phyloP scores from a whole-genome alignment of 2,329 filamentous ascomycete genomes.

The Anthostomella pinea region DNA sequence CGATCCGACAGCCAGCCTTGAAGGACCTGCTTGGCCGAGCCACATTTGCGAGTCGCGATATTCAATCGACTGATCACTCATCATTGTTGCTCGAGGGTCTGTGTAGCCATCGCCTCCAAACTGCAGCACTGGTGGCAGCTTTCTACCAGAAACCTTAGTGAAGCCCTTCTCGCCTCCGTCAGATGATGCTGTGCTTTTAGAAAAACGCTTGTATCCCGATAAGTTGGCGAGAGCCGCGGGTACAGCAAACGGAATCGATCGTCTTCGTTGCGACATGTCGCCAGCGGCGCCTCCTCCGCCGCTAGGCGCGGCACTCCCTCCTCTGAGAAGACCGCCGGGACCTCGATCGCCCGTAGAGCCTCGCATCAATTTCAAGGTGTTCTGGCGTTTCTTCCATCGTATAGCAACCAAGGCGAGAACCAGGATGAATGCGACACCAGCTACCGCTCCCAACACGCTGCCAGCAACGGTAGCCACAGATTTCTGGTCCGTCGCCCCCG shows the following conservation, averaged over 20 bases:
- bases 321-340: conserved; percentile 31
- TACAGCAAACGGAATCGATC: conserved; percentile 44
- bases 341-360: conserved; percentile 37
- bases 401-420: conserved; percentile 53
- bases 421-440: conserved; percentile 55
- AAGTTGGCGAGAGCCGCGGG: conserved; percentile 48
- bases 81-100: conserved; percentile 41
- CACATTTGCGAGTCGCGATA: conserved; percentile 52
- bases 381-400: conserved; percentile 52
- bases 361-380: conserved; percentile 41
- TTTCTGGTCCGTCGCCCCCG: conserved; percentile 12
- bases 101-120: conserved; percentile 62
- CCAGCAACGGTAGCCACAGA: conserved; percentile 46
- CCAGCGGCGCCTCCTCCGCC: conserved; percentile 22
- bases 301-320: conserved; percentile 26
- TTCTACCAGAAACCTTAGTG: conserved; percentile 63
- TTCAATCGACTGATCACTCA: conserved; percentile 47
- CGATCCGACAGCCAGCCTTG: conserved; percentile 50
- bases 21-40: conserved; percentile 31
- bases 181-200: conserved; percentile 28
- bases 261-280: conserved; percentile 44
- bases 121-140: conserved; percentile 61
- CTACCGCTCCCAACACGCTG: conserved; percentile 56
- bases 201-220: conserved; percentile 37
- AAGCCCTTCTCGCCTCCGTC: conserved; percentile 56